A percentile compares a stretch with the other conserved stretches of the same genome.
Evolutionary conservation across 345 rosid species (phyloP).

Genomic region (Salix koriyanagi): DNA sequence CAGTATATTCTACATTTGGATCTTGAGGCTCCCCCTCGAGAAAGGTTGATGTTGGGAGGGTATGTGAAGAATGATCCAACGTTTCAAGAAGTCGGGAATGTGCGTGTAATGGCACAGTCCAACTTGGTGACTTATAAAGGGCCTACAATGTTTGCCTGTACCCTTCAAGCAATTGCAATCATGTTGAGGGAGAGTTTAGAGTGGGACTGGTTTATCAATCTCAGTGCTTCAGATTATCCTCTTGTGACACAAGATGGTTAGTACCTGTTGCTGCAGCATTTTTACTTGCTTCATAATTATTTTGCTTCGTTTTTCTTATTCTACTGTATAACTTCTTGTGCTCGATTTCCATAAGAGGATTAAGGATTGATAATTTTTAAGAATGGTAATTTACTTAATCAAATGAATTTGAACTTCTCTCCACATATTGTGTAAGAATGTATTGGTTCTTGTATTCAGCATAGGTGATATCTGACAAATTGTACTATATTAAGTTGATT

Average conservation of each 20-base stretch:
- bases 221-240: conserved; percentile 92
- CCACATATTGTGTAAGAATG: too few relatives aligned
- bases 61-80: conserved; percentile 68
- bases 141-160: conserved; percentile 88
- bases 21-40: conserved; percentile 90
- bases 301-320: conserved; percentile 1
- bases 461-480: too few relatives aligned
- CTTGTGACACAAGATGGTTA: conserved; percentile 92
- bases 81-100: conserved; percentile 75
- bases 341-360: neutral
- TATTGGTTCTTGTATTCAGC: too few relatives aligned
- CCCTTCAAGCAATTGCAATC: conserved; percentile 85
- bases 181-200: conserved; percentile 74
- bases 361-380: neutral
- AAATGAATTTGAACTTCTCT: neutral
- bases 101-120: conserved; percentile 82
- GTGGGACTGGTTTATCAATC: conserved; percentile 96
- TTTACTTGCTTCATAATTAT: neutral
- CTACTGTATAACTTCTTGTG: neutral
- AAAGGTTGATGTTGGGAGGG: conserved; percentile 63
- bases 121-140: conserved; percentile 92
- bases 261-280: conserved; percentile 22
- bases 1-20: conserved; percentile 91
- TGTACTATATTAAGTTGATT: too few relatives aligned
- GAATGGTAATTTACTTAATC: neutral